Percentiles rank a stretch among this genome's conserved stretches.
phyloP scores from a whole-genome alignment of 2,329 filamentous ascomycete species.

The Fusarium buharicum region DNA sequence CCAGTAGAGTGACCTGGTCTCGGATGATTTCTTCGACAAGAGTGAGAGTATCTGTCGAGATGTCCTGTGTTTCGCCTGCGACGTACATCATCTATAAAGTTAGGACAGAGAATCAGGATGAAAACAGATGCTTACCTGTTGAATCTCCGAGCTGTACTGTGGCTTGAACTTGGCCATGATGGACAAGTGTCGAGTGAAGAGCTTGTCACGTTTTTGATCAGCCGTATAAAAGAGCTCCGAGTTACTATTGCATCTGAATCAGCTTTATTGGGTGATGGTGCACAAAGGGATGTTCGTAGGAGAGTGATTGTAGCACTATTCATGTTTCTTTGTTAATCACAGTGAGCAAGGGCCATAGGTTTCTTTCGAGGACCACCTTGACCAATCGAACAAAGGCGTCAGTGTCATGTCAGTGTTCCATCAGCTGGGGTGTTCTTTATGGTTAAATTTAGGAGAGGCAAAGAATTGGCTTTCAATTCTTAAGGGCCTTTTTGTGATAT shows the following conservation, averaged over 20 bases:
- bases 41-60: conserved; percentile 83
- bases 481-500: too few species aligned
- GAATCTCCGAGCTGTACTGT: conserved; percentile 18
- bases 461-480: too few species aligned
- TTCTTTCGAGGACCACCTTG: not conserved
- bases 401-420: not conserved
- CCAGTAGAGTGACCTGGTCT: conserved; percentile 93
- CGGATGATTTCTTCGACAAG: conserved; percentile 97
- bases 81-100: conserved; percentile 34
- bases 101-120: accelerated
- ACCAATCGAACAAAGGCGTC: not conserved
- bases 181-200: too few species aligned
- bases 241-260: not conserved
- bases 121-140: not conserved
- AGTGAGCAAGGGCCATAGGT: not conserved
- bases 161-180: conserved; percentile 1
- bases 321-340: not conserved
- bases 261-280: not conserved
- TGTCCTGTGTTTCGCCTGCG: conserved; percentile 25
- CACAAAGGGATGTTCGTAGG: not conserved
- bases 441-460: too few species aligned
- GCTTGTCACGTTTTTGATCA: not conserved
- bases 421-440: too few species aligned
- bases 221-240: not conserved
- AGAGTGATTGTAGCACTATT: not conserved